Percentiles rank a stretch among this genome's conserved stretches.
These are phyloP conservation scores for Dillenia suffruticosa DNA, from an alignment of 164 flowering plant species.

Conservation along the genomic window DNA sequence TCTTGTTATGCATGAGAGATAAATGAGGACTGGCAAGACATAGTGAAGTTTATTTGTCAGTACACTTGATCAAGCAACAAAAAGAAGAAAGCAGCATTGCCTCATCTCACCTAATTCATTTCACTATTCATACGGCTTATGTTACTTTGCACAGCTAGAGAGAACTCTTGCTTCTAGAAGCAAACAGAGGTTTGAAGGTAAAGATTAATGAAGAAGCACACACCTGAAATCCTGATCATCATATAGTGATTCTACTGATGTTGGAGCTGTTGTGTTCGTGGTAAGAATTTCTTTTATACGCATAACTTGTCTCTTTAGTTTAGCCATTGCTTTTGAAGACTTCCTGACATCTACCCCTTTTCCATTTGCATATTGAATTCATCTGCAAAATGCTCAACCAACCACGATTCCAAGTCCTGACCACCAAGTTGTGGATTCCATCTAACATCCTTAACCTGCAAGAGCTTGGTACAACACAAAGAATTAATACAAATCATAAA, in stretches of 20 bases:
- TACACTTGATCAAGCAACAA: too few relatives aligned
- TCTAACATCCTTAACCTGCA: slow-evolving; percentile 93
- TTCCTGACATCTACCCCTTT: slow-evolving; percentile 86
- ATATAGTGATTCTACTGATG: slow-evolving; percentile 91
- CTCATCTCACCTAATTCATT: too few relatives aligned
- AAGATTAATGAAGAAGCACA: background rate
- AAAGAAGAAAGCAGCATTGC: too few relatives aligned
- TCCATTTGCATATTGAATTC: slow-evolving; percentile 87
- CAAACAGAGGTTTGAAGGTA: too few relatives aligned
- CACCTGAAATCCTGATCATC: slow-evolving; percentile 95
- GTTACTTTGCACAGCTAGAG: too few relatives aligned
- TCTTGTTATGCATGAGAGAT: too few relatives aligned
- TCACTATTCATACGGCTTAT: too few relatives aligned
- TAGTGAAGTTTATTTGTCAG: too few relatives aligned
- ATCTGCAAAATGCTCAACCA: slow-evolving; percentile 94
- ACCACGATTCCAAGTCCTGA: slow-evolving; percentile 73
- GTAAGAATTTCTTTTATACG: slow-evolving; percentile 98
- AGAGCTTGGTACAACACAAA: background rate
- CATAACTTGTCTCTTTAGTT: slow-evolving; percentile 94
- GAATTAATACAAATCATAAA: too few relatives aligned
- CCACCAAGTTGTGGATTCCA: slow-evolving; percentile 96
- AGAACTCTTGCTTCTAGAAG: too few relatives aligned
- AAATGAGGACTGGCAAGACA: too few relatives aligned
- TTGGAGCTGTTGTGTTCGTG: slow-evolving; percentile 90
- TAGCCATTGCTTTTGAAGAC: slow-evolving; percentile 94